These are phyloP conservation scores for Aspergillus novofumigatus DNA, from an alignment of 2,329 filamentous ascomycete species.

Conservation along the genomic window DNA sequence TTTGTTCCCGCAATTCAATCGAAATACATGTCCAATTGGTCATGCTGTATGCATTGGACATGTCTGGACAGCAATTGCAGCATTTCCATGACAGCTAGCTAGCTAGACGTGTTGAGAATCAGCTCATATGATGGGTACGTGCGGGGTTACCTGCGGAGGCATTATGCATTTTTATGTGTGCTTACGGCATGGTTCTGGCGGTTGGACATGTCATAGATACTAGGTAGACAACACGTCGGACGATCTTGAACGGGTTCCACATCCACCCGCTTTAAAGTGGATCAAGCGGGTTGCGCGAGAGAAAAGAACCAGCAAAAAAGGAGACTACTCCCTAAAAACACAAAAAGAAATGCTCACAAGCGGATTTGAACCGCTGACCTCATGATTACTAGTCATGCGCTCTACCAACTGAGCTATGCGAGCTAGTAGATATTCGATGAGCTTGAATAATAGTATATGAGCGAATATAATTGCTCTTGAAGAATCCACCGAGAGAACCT, in stretches of 20 bases:
- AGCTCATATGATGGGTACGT: too few species aligned
- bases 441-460: fast-evolving
- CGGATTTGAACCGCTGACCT: constrained; percentile 7
- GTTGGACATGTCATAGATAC: too few species aligned
- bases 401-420: neutral
- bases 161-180: too few species aligned
- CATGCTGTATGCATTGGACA: neutral
- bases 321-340: neutral
- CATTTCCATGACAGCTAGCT: neutral
- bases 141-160: too few species aligned
- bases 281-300: too few species aligned
- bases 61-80: neutral
- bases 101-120: too few species aligned
- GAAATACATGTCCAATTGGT: neutral
- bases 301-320: neutral
- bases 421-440: neutral
- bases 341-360: constrained; percentile 1
- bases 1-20: neutral
- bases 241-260: too few species aligned
- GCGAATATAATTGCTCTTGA: too few species aligned
- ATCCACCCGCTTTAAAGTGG: too few species aligned
- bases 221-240: too few species aligned
- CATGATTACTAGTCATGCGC: neutral
- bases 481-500: too few species aligned
- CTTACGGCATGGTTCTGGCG: too few species aligned